Evolutionary conservation across 2,329 filamentous ascomycete species (phyloP).

Genomic region (Byssothecium circinans): DNA sequence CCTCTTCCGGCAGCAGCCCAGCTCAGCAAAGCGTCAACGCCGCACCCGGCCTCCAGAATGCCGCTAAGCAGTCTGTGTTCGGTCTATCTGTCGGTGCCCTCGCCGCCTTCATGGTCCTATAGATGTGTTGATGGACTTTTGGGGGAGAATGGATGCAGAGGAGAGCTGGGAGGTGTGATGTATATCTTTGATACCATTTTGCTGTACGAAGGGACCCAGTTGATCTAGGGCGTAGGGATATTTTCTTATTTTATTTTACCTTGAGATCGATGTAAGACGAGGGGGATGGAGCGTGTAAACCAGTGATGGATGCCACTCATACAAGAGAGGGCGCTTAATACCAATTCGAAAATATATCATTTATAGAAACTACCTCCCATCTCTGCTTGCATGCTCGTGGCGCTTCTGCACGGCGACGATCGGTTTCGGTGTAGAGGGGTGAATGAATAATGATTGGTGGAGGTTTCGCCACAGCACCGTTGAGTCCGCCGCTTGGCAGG

Average conservation of each 20-base stretch:
- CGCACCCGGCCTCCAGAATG: constrained; percentile 22
- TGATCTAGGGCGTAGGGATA: constrained; percentile 13
- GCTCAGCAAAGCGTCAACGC: constrained; percentile 31
- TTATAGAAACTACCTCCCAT: not conserved
- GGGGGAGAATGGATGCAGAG: constrained; percentile 1
- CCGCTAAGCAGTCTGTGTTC: constrained; percentile 25
- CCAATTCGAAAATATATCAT: not conserved
- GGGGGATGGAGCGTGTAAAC: too few species aligned
- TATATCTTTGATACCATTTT: constrained; percentile 28
- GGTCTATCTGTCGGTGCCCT: constrained; percentile 29
- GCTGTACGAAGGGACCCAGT: constrained; percentile 18
- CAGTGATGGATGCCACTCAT: too few species aligned
- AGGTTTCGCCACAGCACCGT: not conserved
- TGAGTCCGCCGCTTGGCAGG: constrained; percentile 15
- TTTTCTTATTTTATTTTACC: constrained; percentile 3
- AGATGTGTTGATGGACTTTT: constrained; percentile 3
- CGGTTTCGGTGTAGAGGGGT: not conserved
- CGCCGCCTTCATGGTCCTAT: constrained; percentile 31
- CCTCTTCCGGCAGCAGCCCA: constrained; percentile 12
- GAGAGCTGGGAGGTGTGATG: constrained; percentile 1
- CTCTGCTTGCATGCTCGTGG: not conserved
- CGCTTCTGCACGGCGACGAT: not conserved
- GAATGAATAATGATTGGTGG: constrained; percentile 19
- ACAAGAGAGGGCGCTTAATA: constrained; percentile 3
- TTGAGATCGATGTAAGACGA: not conserved